Base-by-base conservation (phyloP, 306 rosid species). In the Vicia faba region DNA sequence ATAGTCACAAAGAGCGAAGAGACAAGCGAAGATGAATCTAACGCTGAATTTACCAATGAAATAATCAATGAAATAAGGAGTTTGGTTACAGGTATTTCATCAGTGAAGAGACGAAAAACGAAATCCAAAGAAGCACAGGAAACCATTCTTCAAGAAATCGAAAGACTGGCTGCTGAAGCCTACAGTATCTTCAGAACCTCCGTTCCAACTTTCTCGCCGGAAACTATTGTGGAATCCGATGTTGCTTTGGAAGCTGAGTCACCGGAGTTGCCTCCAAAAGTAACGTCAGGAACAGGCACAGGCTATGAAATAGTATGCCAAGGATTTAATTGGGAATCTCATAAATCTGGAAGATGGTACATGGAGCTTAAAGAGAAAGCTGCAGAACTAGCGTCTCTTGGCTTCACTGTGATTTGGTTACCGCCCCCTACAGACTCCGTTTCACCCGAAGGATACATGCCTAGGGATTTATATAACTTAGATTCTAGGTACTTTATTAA, bases 341-440 rank as follows among this genome's bases (percentile, higher is more conserved):
- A 88, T 80, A 95, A 88, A 79, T 83, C 95, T 69, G 84, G 99
- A 74, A 85, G 79, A 82, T 95, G 99, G 97, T 95, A 88, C 82
- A 33, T 74, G 82, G 92, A 86, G 76, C 87, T 95, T 76, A 78
- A 88, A 85, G 84, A 81, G 71, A 88, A 83, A 78, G 89, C 85
- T 69, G 75, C 84, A 54, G 87, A 82, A 43, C 71, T 95, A 63
- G 66, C 96, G 44, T 75, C 95, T 36, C 74, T 88, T 76, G 99
- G 99, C 78, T 83, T 90, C 64, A 86, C 96, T 35, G 89, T 90
- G 67, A 72, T 95, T 69, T 93, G 99, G 99, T 80, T 93, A 59
- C 99, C 99, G 40, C 97, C 97, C 16, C 99, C 99, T 20, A 93
- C 99, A n/a, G 96, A 90, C 36, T 90, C 99, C 65, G 88, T 95